A percentile compares a stretch with the other conserved stretches of the same genome.
Evolutionary conservation across 2,329 filamentous ascomycete species (phyloP).

Genomic region (Pseudocercospora eumusae): DNA sequence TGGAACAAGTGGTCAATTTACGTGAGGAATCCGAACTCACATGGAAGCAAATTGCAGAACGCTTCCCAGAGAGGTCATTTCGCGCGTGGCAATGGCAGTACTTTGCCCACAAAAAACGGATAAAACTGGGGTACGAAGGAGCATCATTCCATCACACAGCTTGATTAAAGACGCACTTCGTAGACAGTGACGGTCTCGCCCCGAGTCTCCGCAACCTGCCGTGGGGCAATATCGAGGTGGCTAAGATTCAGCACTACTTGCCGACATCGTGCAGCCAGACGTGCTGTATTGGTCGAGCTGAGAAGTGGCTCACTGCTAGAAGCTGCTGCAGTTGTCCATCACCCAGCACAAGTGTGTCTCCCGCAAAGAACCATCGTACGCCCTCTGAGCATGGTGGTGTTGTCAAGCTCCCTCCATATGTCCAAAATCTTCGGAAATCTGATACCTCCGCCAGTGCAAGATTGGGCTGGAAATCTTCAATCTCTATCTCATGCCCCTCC

Average conservation of each 20-base stretch:
- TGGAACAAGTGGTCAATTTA: neutral
- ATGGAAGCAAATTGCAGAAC: neutral
- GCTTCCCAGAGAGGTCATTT: neutral
- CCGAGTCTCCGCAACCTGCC: neutral
- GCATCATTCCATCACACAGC: neutral
- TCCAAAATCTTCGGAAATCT: constrained; percentile 51
- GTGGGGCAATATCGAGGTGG: neutral
- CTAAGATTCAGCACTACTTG: neutral
- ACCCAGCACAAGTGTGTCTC: constrained; percentile 46
- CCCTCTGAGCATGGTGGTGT: constrained; percentile 53
- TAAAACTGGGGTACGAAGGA: neutral
- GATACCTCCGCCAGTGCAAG: constrained; percentile 43
- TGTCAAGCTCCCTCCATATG: constrained; percentile 52
- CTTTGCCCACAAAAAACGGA: neutral
- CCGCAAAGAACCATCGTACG: constrained; percentile 49
- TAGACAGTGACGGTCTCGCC: too few species aligned
- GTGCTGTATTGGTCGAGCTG: constrained; percentile 48
- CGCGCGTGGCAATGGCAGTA: neutral
- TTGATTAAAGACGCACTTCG: neutral
- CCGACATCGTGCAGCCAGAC: constrained; percentile 23
- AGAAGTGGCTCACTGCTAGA: constrained; percentile 49
- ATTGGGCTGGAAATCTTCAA: constrained; percentile 26
- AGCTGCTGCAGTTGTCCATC: constrained; percentile 52
- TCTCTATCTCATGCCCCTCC: constrained; percentile 1
- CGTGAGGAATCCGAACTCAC: neutral